A percentile compares a stretch with the other conserved stretches of the same genome.
Conservation (phyloP, 1,284 basidiomycete genomes). For the Abortiporus biennis region DNA sequence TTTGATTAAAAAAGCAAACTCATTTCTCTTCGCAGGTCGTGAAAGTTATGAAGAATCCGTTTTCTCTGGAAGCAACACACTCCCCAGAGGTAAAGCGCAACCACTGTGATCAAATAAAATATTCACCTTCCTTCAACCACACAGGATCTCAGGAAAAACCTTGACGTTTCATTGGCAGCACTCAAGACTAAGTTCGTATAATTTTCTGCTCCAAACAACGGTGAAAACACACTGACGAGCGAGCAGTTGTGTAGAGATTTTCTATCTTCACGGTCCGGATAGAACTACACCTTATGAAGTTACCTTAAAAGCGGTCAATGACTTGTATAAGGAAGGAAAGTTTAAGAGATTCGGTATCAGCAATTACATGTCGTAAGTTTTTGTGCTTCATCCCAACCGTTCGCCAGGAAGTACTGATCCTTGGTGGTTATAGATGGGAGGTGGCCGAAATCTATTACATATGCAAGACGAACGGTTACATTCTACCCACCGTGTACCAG, state of each 20-base stretch:
- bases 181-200: conserved; percentile 37
- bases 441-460: conserved; percentile 61
- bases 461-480: conserved; percentile 46
- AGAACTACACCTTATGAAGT: conserved; percentile 38
- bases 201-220: background rate
- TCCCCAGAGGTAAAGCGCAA: conserved; percentile 8
- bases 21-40: background rate
- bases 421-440: conserved; percentile 33
- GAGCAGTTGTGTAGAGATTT: conserved; percentile 33
- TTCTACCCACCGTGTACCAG: conserved; percentile 66
- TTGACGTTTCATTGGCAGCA: conserved; percentile 37
- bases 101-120: background rate
- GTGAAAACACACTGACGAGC: too few species aligned
- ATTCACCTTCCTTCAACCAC: background rate
- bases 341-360: conserved; percentile 42
- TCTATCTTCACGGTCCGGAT: conserved; percentile 52
- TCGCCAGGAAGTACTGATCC: background rate
- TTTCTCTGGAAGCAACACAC: background rate
- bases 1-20: background rate
- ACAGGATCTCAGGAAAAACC: conserved; percentile 35
- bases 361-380: conserved; percentile 38
- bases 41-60: background rate
- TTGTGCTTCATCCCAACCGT: background rate
- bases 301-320: conserved; percentile 42
- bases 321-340: conserved; percentile 42